phyloP scores from a whole-genome alignment of 768 basidiomycete species.

The Leucocoprinus birnbaumii region DNA sequence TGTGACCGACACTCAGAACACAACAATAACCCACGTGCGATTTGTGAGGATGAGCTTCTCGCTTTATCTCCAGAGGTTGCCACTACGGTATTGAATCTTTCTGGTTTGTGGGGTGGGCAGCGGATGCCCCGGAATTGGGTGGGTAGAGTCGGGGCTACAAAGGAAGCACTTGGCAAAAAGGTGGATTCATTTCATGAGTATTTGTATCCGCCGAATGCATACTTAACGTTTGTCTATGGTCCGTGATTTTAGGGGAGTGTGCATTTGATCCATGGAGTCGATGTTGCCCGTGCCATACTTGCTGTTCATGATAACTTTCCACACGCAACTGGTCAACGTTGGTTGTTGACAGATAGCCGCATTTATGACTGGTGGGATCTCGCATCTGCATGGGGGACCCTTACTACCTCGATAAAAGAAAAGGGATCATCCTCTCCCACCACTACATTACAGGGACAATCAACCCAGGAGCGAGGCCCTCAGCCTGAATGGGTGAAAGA shows the following conservation, averaged over 20 bases:
- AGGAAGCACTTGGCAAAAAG: slow-evolving; percentile 49
- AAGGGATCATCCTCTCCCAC: not conserved
- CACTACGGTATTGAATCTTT: slow-evolving; percentile 58
- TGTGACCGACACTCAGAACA: slow-evolving; percentile 51
- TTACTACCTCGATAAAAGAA: not conserved
- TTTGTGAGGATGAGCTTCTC: slow-evolving; percentile 55
- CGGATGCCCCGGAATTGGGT: slow-evolving; percentile 52
- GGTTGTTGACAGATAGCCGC: slow-evolving; percentile 52
- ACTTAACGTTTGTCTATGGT: too few relatives aligned
- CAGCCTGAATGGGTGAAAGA: slow-evolving; percentile 55
- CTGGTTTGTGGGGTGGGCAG: slow-evolving; percentile 60
- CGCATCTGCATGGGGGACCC: slow-evolving; percentile 49
- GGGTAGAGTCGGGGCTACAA: slow-evolving; percentile 47
- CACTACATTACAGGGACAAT: not conserved
- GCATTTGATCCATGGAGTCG: slow-evolving; percentile 60
- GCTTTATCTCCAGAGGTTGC: slow-evolving; percentile 32
- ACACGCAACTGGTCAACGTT: slow-evolving; percentile 47
- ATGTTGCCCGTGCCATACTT: slow-evolving; percentile 57
- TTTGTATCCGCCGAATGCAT: too few relatives aligned
- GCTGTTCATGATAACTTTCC: slow-evolving; percentile 47
- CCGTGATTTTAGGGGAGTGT: slow-evolving; percentile 41
- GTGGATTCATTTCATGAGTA: slow-evolving; percentile 21
- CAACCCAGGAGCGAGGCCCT: slow-evolving; percentile 27
- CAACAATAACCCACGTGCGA: slow-evolving; percentile 39
- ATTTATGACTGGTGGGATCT: slow-evolving; percentile 73